phyloP scores from a whole-genome alignment of 352 stramenopile species.

The Phytopythium ostracodes region DNA sequence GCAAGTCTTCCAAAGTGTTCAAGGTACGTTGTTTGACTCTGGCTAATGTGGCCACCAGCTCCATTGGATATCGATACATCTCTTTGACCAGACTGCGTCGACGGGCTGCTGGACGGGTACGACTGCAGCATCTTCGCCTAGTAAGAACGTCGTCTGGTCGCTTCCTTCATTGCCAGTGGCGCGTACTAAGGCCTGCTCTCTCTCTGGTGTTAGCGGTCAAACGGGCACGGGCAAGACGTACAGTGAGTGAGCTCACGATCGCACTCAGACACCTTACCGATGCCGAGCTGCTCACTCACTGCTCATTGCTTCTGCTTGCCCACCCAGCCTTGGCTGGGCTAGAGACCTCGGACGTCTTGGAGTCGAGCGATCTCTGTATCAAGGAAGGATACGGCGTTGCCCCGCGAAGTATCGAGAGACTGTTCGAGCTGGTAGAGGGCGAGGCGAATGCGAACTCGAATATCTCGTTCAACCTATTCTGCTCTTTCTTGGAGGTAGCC shows the following conservation, averaged over 20 bases:
- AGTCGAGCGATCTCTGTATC: conserved; percentile 14
- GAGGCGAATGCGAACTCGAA: conserved; percentile 10
- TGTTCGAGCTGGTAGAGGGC: conserved; percentile 44
- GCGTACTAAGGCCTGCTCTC: conserved; percentile 3
- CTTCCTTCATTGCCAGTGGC: not conserved
- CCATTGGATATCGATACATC: not conserved
- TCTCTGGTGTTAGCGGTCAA: conserved; percentile 40
- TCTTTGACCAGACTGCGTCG: conserved; percentile 39
- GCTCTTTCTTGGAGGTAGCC: conserved; percentile 60
- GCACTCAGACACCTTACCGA: not conserved
- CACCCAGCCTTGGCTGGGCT: conserved; percentile 60
- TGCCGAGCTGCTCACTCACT: not conserved
- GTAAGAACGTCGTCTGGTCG: conserved; percentile 19
- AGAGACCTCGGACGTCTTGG: conserved; percentile 13
- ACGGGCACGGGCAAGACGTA: conserved; percentile 68
- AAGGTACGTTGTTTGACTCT: conserved; percentile 24
- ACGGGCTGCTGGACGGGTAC: conserved; percentile 54
- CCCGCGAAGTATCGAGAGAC: conserved; percentile 44
- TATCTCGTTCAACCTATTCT: conserved; percentile 50
- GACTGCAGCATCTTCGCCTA: conserved; percentile 75
- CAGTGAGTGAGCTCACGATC: conserved; percentile 23
- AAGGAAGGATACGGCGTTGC: conserved; percentile 41
- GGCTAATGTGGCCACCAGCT: not conserved
- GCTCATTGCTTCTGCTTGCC: not conserved
- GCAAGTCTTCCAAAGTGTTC: conserved; percentile 44